Evolutionary conservation across 805 yeast genomes (phyloP).

Genomic region (Groenewaldozyma salmanticensis): DNA sequence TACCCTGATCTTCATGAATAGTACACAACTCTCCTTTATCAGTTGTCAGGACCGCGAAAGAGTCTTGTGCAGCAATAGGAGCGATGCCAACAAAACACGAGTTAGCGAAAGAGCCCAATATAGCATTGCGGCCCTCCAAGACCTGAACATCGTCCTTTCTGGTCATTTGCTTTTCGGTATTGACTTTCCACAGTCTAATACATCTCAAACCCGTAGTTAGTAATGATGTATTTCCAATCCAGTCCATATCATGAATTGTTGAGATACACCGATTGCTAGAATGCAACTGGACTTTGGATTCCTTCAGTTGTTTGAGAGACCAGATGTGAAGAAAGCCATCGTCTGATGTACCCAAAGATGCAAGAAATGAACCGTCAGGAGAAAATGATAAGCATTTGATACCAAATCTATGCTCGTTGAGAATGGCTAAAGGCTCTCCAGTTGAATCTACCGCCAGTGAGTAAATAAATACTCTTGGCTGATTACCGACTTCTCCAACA

Average conservation of each 20-base stretch:
- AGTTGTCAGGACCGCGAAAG: constrained; percentile 19
- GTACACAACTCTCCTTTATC: constrained; percentile 22
- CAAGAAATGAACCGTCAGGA: constrained; percentile 43
- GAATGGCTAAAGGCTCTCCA: constrained; percentile 40
- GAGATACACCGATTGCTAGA: constrained; percentile 59
- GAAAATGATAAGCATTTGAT: constrained; percentile 47
- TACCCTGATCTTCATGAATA: constrained; percentile 6
- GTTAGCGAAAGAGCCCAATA: constrained; percentile 41
- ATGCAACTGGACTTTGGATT: constrained; percentile 27
- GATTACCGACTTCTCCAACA: constrained; percentile 62
- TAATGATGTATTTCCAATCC: constrained; percentile 41
- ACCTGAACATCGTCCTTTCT: constrained; percentile 20
- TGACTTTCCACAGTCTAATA: constrained; percentile 50
- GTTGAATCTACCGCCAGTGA: constrained; percentile 43
- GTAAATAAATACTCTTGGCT: constrained; percentile 53
- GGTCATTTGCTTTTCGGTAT: not conserved
- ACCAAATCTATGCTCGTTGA: constrained; percentile 60
- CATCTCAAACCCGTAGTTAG: constrained; percentile 54
- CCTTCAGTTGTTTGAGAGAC: constrained; percentile 29
- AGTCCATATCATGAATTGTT: constrained; percentile 42
- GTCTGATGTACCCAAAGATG: constrained; percentile 56
- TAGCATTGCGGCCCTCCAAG: constrained; percentile 50
- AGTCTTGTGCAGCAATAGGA: constrained; percentile 22
- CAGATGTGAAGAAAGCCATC: constrained; percentile 63
- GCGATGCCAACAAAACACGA: constrained; percentile 39